Conservation (phyloP, 1,139 yeast genomes). For the Taphrina sp. region DNA sequence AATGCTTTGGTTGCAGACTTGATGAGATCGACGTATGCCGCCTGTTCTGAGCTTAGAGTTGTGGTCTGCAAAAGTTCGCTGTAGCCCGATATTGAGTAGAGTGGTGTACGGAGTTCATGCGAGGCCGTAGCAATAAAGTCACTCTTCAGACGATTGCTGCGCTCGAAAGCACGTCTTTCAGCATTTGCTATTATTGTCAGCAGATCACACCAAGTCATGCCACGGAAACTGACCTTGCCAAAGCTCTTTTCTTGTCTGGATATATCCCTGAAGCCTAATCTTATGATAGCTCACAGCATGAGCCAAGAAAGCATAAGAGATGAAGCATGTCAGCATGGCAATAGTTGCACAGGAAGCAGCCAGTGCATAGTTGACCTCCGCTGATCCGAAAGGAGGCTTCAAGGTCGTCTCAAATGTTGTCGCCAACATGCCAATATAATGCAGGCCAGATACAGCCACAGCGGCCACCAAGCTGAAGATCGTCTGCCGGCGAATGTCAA, state of each 20-base stretch:
- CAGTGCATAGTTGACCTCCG: slow-evolving; percentile 5
- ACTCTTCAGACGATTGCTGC: slow-evolving; percentile 83
- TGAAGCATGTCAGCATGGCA: slow-evolving; percentile 19
- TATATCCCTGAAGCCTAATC: slow-evolving; percentile 5
- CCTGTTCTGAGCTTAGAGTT: slow-evolving; percentile 80
- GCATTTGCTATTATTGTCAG: slow-evolving; percentile 12
- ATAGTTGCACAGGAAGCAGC: slow-evolving; percentile 17
- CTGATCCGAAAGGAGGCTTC: not conserved
- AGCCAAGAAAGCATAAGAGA: slow-evolving; percentile 16
- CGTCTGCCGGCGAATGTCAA: slow-evolving; percentile 10
- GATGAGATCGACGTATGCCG: slow-evolving; percentile 85
- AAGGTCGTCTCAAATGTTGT: slow-evolving; percentile 20
- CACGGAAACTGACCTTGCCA: slow-evolving; percentile 11
- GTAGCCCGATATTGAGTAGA: slow-evolving; percentile 92
- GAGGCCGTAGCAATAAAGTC: slow-evolving; percentile 90
- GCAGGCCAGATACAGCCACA: slow-evolving; percentile 14
- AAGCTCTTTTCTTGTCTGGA: slow-evolving; percentile 15
- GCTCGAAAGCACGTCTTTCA: slow-evolving; percentile 68
- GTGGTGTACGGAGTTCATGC: slow-evolving; percentile 87
- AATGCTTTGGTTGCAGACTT: slow-evolving; percentile 72
- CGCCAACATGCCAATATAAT: slow-evolving; percentile 26
- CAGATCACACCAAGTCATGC: not conserved
- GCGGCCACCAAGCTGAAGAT: slow-evolving; percentile 22
- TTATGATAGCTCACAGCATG: slow-evolving; percentile 17
- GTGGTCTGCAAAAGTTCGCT: slow-evolving; percentile 84